Base-by-base conservation (phyloP, 2,329 filamentous ascomycete species). In the Venturia nashicola region DNA sequence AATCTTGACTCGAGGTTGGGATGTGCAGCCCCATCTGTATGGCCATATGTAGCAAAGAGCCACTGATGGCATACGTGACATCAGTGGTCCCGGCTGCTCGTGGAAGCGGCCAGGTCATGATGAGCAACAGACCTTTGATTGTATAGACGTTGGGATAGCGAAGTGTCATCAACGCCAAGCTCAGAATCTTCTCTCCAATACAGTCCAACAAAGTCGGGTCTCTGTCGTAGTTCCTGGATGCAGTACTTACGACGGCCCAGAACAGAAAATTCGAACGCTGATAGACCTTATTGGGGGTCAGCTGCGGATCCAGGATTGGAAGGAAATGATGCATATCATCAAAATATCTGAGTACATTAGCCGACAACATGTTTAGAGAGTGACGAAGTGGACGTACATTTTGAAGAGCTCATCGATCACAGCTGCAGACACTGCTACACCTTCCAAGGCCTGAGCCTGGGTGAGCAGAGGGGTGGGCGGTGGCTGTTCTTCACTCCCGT, bases 21-120 rank as follows among this genome's bases (percentile, higher is more conserved):
- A 77, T 73, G 65, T 78, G 76, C 8, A 77, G 67, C 0, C 76
- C 76, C 60, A 77, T 73, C 65, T 76, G 74, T 73, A 77, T 77
- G 14, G 75, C 75, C 59, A 76, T 70, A 60, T 78, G 75, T n/a
- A 78, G 59, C 14, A 77, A 64, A 61, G 73, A 69, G 0, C 74
- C 76, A 43, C 70, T 71, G 18, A 77, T 62, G 0, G 74, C 70
- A 36, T 75, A 78, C 0, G 70, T 71, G 27, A 73, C 65, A 61
- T 77, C 75, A 0, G 72, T 67, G 18, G 68, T 69, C n/a, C 63
- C 66, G 9, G 68, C 70, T 3, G 72, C 68, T 62, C 72, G 75
- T 7, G 75, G 75, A 51, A 77, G 73, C 0, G 76, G 75, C 76
- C 76, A 78, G 1, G 72, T 75, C 6, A 77, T 65, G 8, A 76